Conservation (phyloP, 1,139 yeast species). For the Geotrichum australiense region DNA sequence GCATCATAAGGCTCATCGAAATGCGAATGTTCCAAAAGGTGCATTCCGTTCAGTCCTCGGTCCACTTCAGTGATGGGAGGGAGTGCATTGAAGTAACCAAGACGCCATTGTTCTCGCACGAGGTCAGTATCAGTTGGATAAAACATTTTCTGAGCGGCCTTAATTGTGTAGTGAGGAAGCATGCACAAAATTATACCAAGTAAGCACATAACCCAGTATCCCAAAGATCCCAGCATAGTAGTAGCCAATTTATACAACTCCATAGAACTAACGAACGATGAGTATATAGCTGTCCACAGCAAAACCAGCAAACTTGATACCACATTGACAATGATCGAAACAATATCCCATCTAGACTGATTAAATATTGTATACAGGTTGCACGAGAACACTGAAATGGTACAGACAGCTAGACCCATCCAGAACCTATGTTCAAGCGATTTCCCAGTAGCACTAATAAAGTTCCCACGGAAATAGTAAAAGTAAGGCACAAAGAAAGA, state of each 20-base stretch:
- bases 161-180: constrained; percentile 67
- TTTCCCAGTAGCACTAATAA: constrained; percentile 57
- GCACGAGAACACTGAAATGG: constrained; percentile 75
- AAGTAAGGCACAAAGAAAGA: constrained; percentile 83
- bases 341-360: constrained; percentile 94
- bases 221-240: constrained; percentile 60
- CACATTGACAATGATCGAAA: constrained; percentile 55
- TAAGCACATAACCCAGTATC: constrained; percentile 77
- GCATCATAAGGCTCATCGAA: not conserved
- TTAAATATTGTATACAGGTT: constrained; percentile 72
- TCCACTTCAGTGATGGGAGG: constrained; percentile 16
- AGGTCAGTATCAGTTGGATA: constrained; percentile 79
- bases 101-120: constrained; percentile 53
- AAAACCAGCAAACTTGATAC: constrained; percentile 65
- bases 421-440: constrained; percentile 74
- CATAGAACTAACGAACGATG: constrained; percentile 50
- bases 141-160: constrained; percentile 53
- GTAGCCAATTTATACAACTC: constrained; percentile 77
- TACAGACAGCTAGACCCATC: constrained; percentile 74
- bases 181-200: constrained; percentile 67
- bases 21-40: constrained; percentile 10
- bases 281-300: constrained; percentile 93
- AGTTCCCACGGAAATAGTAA: constrained; percentile 49
- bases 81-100: constrained; percentile 23
- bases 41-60: constrained; percentile 18